Percentiles rank a stretch among this genome's conserved stretches.
phyloP scores from a whole-genome alignment of 257 asterid species.

The Solanum raphanifolium region DNA sequence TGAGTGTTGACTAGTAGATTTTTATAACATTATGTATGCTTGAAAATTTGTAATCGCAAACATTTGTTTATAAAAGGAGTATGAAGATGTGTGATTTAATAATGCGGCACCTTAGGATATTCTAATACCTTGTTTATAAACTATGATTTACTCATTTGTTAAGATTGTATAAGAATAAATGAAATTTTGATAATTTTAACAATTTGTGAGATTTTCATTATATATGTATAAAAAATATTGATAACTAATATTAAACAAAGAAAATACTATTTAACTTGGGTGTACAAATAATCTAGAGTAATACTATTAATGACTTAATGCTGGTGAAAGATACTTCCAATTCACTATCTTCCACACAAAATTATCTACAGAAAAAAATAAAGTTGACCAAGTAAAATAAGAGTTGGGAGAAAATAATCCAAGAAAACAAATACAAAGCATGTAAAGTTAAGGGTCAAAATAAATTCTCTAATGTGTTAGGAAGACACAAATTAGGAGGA shows the following conservation, averaged over 20 bases:
- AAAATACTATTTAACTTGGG: neutral
- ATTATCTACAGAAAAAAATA: neutral
- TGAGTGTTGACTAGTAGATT: neutral
- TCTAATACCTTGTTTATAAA: too few species aligned
- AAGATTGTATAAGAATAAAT: too few species aligned
- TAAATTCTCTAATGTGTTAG: neutral
- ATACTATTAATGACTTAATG: neutral
- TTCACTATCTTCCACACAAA: neutral
- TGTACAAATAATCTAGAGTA: neutral
- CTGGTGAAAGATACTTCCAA: neutral
- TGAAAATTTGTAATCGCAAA: neutral
- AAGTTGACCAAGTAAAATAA: neutral
- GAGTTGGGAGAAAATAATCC: neutral
- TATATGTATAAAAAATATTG: neutral
- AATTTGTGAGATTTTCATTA: neutral
- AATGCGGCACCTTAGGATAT: too few species aligned
- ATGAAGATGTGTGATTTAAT: too few species aligned
- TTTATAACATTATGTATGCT: too few species aligned
- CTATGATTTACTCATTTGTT: too few species aligned
- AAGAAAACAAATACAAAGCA: neutral
- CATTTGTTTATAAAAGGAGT: too few species aligned
- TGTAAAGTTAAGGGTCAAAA: neutral
- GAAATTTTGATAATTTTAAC: too few species aligned
- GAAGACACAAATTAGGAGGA: neutral
- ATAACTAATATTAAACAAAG: neutral